phyloP scores from a whole-genome alignment of 164 flowering plant genomes.

The Aristolochia contorta region DNA sequence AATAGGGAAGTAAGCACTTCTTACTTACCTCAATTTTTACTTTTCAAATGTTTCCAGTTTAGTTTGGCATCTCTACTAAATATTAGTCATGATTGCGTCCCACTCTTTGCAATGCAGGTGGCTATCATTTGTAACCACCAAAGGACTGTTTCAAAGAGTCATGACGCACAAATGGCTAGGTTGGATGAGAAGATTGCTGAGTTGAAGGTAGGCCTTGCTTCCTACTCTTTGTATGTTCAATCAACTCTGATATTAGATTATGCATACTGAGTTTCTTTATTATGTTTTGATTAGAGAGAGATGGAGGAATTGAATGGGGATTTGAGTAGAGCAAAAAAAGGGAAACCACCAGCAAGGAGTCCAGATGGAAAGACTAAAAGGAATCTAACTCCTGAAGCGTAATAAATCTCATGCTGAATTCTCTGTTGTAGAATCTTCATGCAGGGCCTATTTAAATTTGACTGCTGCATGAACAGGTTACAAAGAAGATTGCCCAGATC shows the following conservation, averaged over 20 bases:
- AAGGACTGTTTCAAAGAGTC: constrained; percentile 80
- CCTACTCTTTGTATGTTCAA: not conserved
- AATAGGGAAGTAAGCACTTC: constrained; percentile 67
- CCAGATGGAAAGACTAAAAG: constrained; percentile 74
- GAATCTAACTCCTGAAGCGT: constrained; percentile 82
- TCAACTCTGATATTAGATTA: not conserved
- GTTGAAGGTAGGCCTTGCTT: constrained; percentile 44
- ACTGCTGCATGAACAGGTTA: constrained; percentile 33
- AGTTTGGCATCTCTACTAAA: not conserved
- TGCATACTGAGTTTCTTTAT: not conserved
- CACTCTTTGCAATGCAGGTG: constrained; percentile 37
- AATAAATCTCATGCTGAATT: constrained; percentile 14
- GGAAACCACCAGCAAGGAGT: constrained; percentile 79
- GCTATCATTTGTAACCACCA: constrained; percentile 99
- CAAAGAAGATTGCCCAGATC: constrained; percentile 70
- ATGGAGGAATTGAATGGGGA: constrained; percentile 59
- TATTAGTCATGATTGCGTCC: constrained; percentile 1
- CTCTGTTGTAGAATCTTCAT: not conserved
- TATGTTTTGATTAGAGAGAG: constrained; percentile 29
- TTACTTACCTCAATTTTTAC: not conserved
- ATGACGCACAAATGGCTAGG: constrained; percentile 59
- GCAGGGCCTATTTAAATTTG: not conserved
- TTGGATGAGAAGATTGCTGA: constrained; percentile 69
- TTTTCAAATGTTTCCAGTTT: not conserved
- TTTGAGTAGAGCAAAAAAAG: constrained; percentile 77